Percentiles rank a stretch among this genome's conserved stretches.
Evolutionary conservation across 1,284 basidiomycete genomes (phyloP).

Genomic region (Leccinum cinnamomeum): DNA sequence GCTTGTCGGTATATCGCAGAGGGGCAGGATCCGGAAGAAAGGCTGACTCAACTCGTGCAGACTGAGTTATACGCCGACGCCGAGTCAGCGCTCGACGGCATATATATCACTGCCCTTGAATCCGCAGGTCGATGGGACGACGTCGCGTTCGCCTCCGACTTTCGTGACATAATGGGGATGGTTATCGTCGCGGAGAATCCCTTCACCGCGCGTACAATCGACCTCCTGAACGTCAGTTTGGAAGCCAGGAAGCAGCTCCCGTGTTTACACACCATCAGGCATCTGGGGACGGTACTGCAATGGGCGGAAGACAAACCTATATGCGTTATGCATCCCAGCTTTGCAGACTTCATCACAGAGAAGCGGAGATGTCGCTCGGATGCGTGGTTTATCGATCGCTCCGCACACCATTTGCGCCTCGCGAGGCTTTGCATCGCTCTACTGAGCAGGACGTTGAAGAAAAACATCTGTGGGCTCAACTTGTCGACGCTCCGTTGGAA

Average conservation of each 20-base stretch:
- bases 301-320: slow-evolving; percentile 32
- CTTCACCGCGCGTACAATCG: slow-evolving; percentile 27
- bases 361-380: slow-evolving; percentile 27
- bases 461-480: slow-evolving; percentile 28
- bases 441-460: slow-evolving; percentile 23
- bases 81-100: slow-evolving; percentile 32
- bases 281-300: slow-evolving; percentile 30
- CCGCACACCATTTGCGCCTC: slow-evolving; percentile 22
- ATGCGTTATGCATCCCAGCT: slow-evolving; percentile 36
- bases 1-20: slow-evolving; percentile 34
- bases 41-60: slow-evolving; percentile 29
- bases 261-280: slow-evolving; percentile 32
- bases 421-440: slow-evolving; percentile 29
- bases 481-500: slow-evolving; percentile 20
- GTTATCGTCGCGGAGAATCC: slow-evolving; percentile 32
- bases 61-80: slow-evolving; percentile 26
- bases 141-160: slow-evolving; percentile 29
- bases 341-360: slow-evolving; percentile 35
- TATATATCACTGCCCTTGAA: slow-evolving; percentile 35
- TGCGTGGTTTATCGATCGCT: slow-evolving; percentile 32
- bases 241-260: slow-evolving; percentile 21
- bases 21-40: slow-evolving; percentile 33
- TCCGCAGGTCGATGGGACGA: slow-evolving; percentile 34
- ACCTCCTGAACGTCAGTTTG: slow-evolving; percentile 25
- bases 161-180: slow-evolving; percentile 36